Evolutionary conservation across 1,284 basidiomycete genomes (phyloP).

Genomic region (Cerioporus squamosus): DNA sequence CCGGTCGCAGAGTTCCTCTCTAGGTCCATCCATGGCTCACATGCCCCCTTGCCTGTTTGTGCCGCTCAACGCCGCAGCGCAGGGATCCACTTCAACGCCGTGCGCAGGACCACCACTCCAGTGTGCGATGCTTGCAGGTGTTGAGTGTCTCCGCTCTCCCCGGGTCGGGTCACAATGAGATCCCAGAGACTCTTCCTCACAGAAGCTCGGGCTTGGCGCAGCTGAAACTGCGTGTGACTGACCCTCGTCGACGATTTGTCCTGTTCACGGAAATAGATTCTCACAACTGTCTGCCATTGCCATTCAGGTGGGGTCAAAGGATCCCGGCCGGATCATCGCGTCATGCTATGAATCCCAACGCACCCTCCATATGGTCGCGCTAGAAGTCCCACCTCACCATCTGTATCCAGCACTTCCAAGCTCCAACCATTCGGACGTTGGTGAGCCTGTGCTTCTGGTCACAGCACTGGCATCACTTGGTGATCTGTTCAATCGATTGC

Average conservation of each 20-base stretch:
- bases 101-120: too few species aligned
- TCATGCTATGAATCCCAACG: constrained; percentile 1
- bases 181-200: background rate
- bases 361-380: constrained; percentile 3
- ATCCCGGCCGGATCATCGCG: constrained; percentile 21
- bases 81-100: too few species aligned
- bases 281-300: constrained; percentile 12
- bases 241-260: constrained; percentile 1
- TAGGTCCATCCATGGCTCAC: constrained; percentile 10
- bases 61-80: background rate
- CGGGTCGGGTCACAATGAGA: background rate
- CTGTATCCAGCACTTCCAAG: background rate
- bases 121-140: too few species aligned
- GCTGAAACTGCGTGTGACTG: constrained; percentile 15
- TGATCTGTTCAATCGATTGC: too few species aligned
- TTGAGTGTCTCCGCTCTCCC: background rate
- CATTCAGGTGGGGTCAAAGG: constrained; percentile 1
- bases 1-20: background rate
- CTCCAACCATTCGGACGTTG: too few species aligned
- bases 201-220: constrained; percentile 17
- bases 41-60: background rate
- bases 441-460: too few species aligned
- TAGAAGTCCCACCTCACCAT: background rate
- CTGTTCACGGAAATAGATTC: constrained; percentile 15
- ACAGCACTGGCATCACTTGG: too few species aligned